Conservation (phyloP, 1,284 basidiomycete species). For the Rhodotorula glutinis region DNA sequence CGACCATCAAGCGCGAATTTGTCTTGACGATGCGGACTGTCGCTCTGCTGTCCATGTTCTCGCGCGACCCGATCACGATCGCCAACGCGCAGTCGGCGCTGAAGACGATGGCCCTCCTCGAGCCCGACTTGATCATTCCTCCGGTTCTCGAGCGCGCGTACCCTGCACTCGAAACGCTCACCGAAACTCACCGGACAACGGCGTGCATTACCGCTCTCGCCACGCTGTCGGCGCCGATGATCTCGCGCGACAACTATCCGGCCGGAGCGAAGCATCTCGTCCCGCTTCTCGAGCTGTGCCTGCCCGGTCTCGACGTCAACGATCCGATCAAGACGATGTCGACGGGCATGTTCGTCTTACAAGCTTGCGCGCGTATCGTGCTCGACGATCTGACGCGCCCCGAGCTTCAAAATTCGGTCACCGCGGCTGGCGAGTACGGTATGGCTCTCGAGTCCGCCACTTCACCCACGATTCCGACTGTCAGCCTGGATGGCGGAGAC, state of each 20-base stretch:
- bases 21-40: slow-evolving; percentile 80
- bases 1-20: slow-evolving; percentile 75
- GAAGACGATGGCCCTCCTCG: slow-evolving; percentile 71
- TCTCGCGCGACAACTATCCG: slow-evolving; percentile 69
- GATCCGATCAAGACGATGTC: slow-evolving; percentile 83
- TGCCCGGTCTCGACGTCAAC: slow-evolving; percentile 92
- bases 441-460: slow-evolving; percentile 5
- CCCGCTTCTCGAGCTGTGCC: slow-evolving; percentile 80
- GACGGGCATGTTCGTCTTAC: slow-evolving; percentile 45
- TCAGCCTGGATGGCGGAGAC: slow-evolving; percentile 46
- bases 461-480: slow-evolving; percentile 14
- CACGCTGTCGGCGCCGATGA: slow-evolving; percentile 71
- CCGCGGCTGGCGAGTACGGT: slow-evolving; percentile 6
- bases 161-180: slow-evolving; percentile 84
- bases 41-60: slow-evolving; percentile 90
- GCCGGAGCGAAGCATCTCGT: slow-evolving; percentile 85
- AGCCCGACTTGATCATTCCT: slow-evolving; percentile 85
- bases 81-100: slow-evolving; percentile 59
- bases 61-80: slow-evolving; percentile 62
- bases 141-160: slow-evolving; percentile 88
- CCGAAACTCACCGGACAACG: slow-evolving; percentile 89
- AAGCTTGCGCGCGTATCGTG: slow-evolving; percentile 56
- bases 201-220: slow-evolving; percentile 86
- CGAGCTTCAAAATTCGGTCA: slow-evolving; percentile 28
- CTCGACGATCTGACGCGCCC: slow-evolving; percentile 68